Evolutionary conservation across 129 eudicot species (phyloP), one percentile per base, ranked within the genome.

Genomic region (Chrysanthemum makinoi): DNA sequence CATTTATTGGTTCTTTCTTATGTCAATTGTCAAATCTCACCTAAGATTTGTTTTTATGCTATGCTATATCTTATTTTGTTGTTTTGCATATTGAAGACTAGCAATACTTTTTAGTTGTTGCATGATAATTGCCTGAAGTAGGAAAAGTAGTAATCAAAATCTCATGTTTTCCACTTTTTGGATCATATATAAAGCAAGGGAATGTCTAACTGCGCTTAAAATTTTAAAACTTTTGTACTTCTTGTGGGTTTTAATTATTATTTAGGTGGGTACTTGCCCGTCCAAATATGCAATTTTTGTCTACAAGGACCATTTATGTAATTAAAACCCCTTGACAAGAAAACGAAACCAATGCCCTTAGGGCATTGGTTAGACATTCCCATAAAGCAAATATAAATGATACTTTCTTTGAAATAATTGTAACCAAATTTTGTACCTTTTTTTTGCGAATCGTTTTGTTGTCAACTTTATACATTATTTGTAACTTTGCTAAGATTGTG

Each of bases 11-110:
- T 28, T 28, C 33, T 28, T 28, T 65, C 35, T 13, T 56, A 65
- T 65, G 74, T 70, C 58, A 69, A 35, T 53, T 43, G 48, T 77
- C 66, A 70, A 53, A 77, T 76, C 39, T 54, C 51, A 77, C 81
- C 76, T 62, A 70, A 77, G 35, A 11, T 52, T 62, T 64, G 76
- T 77, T 52, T 62, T 22, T 43, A 15, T 52, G 15, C 57, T 5
- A 53, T 53, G 16, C 20, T 15, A 53, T n/a, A n/a, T 53, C 20
- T 15, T 53, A 19, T 76, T 76, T 76, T 76, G 81, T 77, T 77
- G 50, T 63, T 69, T 69, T 69, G 70, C 70, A 62, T 17, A 59
- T 58, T 68, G 59, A 76, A 75, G 74, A 26, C 44, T 10, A 62
- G 35, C 70, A 77, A 69, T 22, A 43, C 75, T 77, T 77, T 77